phyloP scores from a whole-genome alignment of 2,329 filamentous ascomycete genomes.

The Fusarium transvaalense region DNA sequence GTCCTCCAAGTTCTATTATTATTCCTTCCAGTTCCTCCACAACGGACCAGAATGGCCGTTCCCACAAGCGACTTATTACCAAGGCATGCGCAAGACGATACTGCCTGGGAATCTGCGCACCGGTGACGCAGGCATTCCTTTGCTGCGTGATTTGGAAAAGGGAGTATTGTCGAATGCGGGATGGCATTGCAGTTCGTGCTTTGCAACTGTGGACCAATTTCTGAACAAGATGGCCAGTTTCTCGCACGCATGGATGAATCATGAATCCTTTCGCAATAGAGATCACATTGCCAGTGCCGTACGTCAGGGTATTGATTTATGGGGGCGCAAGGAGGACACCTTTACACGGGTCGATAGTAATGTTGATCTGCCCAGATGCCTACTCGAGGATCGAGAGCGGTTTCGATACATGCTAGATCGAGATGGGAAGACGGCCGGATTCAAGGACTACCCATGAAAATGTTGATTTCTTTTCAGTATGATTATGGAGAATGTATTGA shows the following conservation, averaged over 20 bases:
- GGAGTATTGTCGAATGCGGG: constrained; percentile 62
- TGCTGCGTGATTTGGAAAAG: constrained; percentile 57
- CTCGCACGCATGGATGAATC: constrained; percentile 67
- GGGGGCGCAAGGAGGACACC: constrained; percentile 62
- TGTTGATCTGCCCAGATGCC: constrained; percentile 64
- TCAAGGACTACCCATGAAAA: constrained; percentile 58
- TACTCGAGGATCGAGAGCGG: constrained; percentile 56
- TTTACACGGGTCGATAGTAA: constrained; percentile 65
- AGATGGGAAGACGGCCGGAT: constrained; percentile 62
- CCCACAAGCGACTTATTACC: constrained; percentile 70
- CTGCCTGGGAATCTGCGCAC: constrained; percentile 66
- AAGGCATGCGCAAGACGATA: constrained; percentile 59
- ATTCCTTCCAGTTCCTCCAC: constrained; percentile 67
- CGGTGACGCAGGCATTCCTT: constrained; percentile 57
- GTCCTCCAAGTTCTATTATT: constrained; percentile 67
- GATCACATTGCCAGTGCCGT: constrained; percentile 64
- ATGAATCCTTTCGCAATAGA: constrained; percentile 60
- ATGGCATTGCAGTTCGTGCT: constrained; percentile 75
- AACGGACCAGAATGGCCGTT: constrained; percentile 62
- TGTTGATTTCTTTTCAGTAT: neutral
- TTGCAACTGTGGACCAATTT: constrained; percentile 67
- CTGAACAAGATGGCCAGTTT: constrained; percentile 68
- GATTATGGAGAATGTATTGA: neutral
- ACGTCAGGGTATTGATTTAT: constrained; percentile 66
- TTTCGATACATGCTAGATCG: constrained; percentile 62